Evolutionary conservation across 345 rosid genomes (phyloP), one percentile per base, ranked within the genome.

Genomic region (Sisymbrium altissimum): DNA sequence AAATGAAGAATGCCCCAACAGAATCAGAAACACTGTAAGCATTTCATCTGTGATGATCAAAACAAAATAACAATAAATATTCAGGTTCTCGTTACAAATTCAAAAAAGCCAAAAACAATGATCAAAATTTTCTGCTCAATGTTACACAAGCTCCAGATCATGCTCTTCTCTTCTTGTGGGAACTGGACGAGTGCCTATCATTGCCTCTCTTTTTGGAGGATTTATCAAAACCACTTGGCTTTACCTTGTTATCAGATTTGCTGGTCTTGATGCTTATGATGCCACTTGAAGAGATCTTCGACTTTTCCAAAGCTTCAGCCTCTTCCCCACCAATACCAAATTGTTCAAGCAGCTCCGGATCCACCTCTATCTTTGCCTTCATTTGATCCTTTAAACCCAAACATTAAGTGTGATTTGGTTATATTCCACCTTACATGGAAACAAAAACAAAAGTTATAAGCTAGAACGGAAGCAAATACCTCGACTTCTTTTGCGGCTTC

Each of bases 401-500:
- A 48, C 19, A 46, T 41, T 6, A 13, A 62, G 52, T 25, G 13
- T 52, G 41, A 62, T 18, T n/a, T 17, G 40, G 52, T 6, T 32
- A 18, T 33, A 53, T 4, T 53, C 48, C 4, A 68, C 64, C 41
- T 52, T 10, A 38, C 32, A 64, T 30, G 10, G 61, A 10, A 45
- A 57, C 10, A 19, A 1, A 30, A 46, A n/a, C 25, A 23, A 23
- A 23, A 23, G 3, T 23, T 3, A 48, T 33, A 39, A 6, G 3
- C 6, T 21, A 44, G 14, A 9, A 63, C 21, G 66, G 18, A 60
- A 66, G 70, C 7, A 1, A 11, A 33, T 64, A 95, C 99, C 97
- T 88, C 89, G 64, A 86, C 94, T 86, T 89, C 81, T 84, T 71
- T 83, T 33, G 97, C 98, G 10, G 73, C 99, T 49, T 88, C 92